These are phyloP conservation scores for Mycotypha africana DNA, from an alignment of 371 early-diverging fungal genomes.

Conservation along the genomic window DNA sequence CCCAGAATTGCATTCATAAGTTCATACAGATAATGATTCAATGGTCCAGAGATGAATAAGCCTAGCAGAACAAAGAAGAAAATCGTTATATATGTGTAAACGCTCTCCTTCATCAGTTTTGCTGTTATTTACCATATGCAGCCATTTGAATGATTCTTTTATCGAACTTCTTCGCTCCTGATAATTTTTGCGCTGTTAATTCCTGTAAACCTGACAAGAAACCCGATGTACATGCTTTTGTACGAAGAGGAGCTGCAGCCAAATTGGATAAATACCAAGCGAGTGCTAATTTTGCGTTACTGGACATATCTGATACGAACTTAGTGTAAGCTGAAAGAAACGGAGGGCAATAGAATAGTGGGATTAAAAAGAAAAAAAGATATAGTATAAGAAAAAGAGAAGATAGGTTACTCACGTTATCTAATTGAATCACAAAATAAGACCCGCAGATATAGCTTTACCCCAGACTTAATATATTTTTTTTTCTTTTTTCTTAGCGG, in stretches of 20 bases:
- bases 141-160: constrained; percentile 77
- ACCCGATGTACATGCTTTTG: constrained; percentile 79
- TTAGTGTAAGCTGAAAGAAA: too few relatives aligned
- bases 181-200: constrained; percentile 64
- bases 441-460: too few relatives aligned
- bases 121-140: constrained; percentile 56
- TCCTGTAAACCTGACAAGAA: constrained; percentile 74
- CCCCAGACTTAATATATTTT: not conserved
- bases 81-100: not conserved
- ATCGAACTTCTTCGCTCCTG: constrained; percentile 57
- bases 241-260: constrained; percentile 62
- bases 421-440: too few relatives aligned
- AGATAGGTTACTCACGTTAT: not conserved
- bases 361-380: not conserved
- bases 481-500: too few relatives aligned
- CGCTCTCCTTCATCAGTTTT: not conserved
- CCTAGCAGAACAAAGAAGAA: constrained; percentile 16
- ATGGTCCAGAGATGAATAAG: constrained; percentile 63
- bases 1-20: constrained; percentile 54
- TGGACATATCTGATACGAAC: too few relatives aligned
- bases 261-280: constrained; percentile 60
- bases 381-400: not conserved
- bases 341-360: constrained; percentile 6
- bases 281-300: constrained; percentile 34
- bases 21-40: constrained; percentile 67